These are phyloP conservation scores for Pseudogymnoascus sp. DNA, from an alignment of 2,329 filamentous ascomycete genomes.

Conservation along the genomic window DNA sequence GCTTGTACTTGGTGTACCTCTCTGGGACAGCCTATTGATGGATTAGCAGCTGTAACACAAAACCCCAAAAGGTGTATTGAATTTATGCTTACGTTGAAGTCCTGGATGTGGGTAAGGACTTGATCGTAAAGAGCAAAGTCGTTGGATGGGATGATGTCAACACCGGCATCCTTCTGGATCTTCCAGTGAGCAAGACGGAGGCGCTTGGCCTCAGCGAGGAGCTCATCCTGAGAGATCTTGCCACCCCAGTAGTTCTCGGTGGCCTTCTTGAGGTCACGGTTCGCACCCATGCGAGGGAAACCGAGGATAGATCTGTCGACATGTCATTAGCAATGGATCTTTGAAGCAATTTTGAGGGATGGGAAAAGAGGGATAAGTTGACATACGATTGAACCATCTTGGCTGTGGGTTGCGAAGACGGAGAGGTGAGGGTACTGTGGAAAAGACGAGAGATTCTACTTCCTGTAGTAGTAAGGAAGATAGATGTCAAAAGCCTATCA, in stretches of 20 bases:
- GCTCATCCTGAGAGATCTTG: conserved; percentile 85
- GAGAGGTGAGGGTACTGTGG: neutral
- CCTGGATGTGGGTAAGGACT: conserved; percentile 94
- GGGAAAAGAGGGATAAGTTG: neutral
- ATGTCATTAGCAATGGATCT: conserved; percentile 14
- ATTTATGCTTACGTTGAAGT: conserved; percentile 69
- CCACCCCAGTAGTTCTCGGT: conserved; percentile 96
- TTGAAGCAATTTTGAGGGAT: neutral
- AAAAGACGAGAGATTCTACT: conserved; percentile 1
- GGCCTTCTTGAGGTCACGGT: conserved; percentile 99
- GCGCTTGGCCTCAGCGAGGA: conserved; percentile 91
- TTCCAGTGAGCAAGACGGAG: conserved; percentile 97
- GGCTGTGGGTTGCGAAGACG: conserved; percentile 22
- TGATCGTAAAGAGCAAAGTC: conserved; percentile 99
- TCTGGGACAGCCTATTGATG: conserved; percentile 68
- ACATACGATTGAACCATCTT: conserved; percentile 54
- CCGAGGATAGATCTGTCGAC: conserved; percentile 61
- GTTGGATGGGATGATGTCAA: conserved; percentile 97
- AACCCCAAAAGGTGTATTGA: conserved; percentile 6
- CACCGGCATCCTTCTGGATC: conserved; percentile 97
- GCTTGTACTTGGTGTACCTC: conserved; percentile 83
- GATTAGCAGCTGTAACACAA: conserved; percentile 16
- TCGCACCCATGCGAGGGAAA: conserved; percentile 97
- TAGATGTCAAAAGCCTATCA: neutral
- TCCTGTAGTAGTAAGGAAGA: conserved; percentile 8